phyloP scores from a whole-genome alignment of 2,329 filamentous ascomycete genomes.

The Daldinia sp. region DNA sequence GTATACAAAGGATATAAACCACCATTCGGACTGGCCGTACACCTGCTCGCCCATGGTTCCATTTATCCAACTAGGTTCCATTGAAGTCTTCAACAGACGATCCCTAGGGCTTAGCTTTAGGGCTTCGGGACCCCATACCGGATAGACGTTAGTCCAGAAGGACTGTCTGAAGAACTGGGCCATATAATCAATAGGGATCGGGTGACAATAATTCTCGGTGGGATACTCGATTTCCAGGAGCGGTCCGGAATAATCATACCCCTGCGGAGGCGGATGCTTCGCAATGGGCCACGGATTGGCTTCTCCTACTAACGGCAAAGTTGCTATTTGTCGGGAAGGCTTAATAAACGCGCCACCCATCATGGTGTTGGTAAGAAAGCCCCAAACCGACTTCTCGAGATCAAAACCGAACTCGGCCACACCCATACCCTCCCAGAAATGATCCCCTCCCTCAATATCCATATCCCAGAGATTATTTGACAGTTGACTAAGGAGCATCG shows the following conservation, averaged over 20 bases:
- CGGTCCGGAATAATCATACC: too few species aligned
- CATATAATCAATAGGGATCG: conserved; percentile 41
- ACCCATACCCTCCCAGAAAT: conserved; percentile 10
- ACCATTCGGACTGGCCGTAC: not conserved
- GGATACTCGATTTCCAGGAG: not conserved
- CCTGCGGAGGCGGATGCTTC: not conserved
- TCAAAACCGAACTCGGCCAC: conserved; percentile 35
- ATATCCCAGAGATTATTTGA: conserved; percentile 8
- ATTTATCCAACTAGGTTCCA: not conserved
- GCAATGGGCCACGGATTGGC: conserved; percentile 25
- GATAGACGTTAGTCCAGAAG: conserved; percentile 46
- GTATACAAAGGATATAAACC: conserved; percentile 29
- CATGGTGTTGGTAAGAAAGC: conserved; percentile 4
- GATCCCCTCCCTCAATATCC: conserved; percentile 14
- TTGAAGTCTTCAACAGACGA: conserved; percentile 3
- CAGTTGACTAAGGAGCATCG: not conserved
- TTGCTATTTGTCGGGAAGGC: conserved; percentile 2
- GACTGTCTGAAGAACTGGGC: conserved; percentile 45
- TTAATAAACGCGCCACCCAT: not conserved
- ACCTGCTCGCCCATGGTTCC: accelerated
- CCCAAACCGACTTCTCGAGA: conserved; percentile 42
- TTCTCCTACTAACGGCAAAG: conserved; percentile 15
- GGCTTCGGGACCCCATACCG: conserved; percentile 35
- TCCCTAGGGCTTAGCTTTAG: conserved; percentile 34
- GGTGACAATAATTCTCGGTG: conserved; percentile 26